Evolutionary conservation across 257 asterid species (phyloP), one percentile per base, ranked within the genome.

Genomic region (Orobanche coerulescens): DNA sequence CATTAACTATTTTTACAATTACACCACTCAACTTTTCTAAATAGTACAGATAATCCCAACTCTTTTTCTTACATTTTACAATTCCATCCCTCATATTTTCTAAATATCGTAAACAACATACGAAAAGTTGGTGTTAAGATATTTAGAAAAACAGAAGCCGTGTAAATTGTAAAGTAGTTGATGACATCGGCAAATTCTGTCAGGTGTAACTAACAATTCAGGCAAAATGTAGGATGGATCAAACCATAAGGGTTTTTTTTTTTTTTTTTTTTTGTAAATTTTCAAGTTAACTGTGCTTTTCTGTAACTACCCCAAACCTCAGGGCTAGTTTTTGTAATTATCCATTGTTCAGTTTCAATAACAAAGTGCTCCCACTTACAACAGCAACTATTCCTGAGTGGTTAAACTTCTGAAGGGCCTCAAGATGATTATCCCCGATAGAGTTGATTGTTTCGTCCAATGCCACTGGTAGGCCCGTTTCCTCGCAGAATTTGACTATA

Each of bases 391-490:
- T 58, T 73, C 95, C 93, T 1, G 91, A 62, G 67, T 89, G 96
- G 73, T 42, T 69, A 80, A 70, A 80, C 74, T 86, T 86, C 76
- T 80, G 69, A 58, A 93, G 92, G 67, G 75, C 69, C 40, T 75
- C 71, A 36, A 76, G 80, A 61, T 81, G 86, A 54, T 80, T 73
- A 50, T 73, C 82, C 59, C 66, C 53, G 15, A 70, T 71, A 67
- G 26, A 50, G 82, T 87, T 83, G 70, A 93, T 64, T 54, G 95
- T 86, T 76, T 93, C 98, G 67, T 93, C 98, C 62, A 93, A 79
- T 22, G 98, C 98, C 78, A 93, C 98, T 2, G 97, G 85, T 57
- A 89, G 46, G 66, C 92, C 94, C 44, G 96, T 84, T 77, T 83
- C 95, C 69, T 79, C 82, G 15, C 90, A 89, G 79, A 93, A 93